Evolutionary conservation across 768 basidiomycete genomes (phyloP), one percentile per base, ranked within the genome.

Genomic region (Strobilomyces confusus): DNA sequence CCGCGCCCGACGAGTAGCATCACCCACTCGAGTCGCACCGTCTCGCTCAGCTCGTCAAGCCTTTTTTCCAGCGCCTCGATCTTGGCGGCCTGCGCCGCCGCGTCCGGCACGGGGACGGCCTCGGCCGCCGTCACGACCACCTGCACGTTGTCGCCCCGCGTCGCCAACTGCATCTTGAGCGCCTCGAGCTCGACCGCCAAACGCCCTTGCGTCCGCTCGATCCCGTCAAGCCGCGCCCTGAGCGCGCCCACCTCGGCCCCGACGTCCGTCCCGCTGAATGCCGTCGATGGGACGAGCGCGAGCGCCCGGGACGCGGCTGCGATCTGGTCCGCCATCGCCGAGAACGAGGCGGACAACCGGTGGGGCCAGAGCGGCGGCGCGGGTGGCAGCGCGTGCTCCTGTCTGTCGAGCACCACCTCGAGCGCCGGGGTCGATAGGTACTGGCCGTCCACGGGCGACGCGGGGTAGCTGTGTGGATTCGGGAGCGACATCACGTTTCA

Each of bases 251-350:
- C 36, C 32, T 61, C 54, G 0, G 48, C 37, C 14, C 48, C 8
- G 41, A 45, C 13, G 23, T 62, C 63, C 8, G 48, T 48, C 51
- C 56, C 55, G 37, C 52, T 64, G 44, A 54, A 63, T 9, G 63
- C 56, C 5, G 64, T 54, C 33, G 63, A 41, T 9, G 65, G 69
- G 13, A 66, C 60, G 23, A 62, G 58, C 9, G 72, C 65, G 36
- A 75, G 66, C 14, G 71, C 72, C 36, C 72, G 71, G 13, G 72
- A 72, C n/a, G 75, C 72, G 1, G 69, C 68, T n/a, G 64, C 62
- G 49, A 76, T 74, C 61, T 76, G 73, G 25, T 69, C 66, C 4
- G 75, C 73, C 60, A 76, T 73, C 23, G 70, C 64, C 13, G 67
- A 63, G 44, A 76, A 72, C 25, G 75, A 75, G 19, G 69, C 56